phyloP scores from a whole-genome alignment of 23 red algal species.

The Gracilariopsis chorda region DNA sequence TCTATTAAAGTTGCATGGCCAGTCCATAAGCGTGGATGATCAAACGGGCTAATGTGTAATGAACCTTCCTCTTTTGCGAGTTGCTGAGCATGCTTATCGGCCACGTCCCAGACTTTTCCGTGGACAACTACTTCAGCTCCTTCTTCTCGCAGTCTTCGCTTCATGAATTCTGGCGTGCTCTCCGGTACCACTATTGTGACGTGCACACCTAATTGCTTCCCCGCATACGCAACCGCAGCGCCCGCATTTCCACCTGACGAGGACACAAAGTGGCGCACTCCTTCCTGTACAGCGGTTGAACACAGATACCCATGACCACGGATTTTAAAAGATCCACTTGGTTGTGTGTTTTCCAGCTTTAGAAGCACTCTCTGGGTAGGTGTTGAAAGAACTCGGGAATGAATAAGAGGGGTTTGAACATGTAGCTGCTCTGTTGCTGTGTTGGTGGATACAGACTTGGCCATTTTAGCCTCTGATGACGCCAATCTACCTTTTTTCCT shows the following conservation, averaged over 20 bases:
- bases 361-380: conserved; percentile 38
- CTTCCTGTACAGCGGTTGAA: conserved; percentile 14
- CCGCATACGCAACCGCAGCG: conserved; percentile 73
- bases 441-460: background rate
- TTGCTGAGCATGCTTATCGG: conserved; percentile 55
- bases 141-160: conserved; percentile 33
- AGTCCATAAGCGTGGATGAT: conserved; percentile 71
- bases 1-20: conserved; percentile 76
- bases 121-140: conserved; percentile 75
- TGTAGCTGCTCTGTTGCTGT: conserved; percentile 20
- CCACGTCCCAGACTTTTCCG: conserved; percentile 83
- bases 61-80: conserved; percentile 20
- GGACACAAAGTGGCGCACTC: conserved; percentile 49
- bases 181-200: conserved; percentile 76
- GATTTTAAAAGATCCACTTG: conserved; percentile 87
- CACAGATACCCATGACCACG: conserved; percentile 71
- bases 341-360: conserved; percentile 84
- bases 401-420: conserved; percentile 61
- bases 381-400: conserved; percentile 37
- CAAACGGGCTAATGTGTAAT: conserved; percentile 81
- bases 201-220: conserved; percentile 22
- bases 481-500: background rate
- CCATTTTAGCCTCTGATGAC: too few species aligned
- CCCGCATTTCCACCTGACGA: conserved; percentile 93
- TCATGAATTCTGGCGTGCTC: conserved; percentile 84